Conservation (phyloP, 2,329 filamentous ascomycete genomes). For the Cladosporium oxysporum region DNA sequence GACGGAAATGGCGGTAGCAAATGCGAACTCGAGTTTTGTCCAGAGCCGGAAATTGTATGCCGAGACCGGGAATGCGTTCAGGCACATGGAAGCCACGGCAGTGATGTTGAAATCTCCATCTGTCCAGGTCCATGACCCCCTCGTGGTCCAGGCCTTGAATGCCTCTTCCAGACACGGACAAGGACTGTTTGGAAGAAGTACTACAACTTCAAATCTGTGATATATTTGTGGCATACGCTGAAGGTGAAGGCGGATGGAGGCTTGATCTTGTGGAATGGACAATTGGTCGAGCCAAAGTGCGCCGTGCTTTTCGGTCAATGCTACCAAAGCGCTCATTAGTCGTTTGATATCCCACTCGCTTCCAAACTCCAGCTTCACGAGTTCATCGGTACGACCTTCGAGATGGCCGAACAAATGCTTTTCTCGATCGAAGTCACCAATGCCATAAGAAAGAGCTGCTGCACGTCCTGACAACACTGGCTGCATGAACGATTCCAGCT, state of each 20-base stretch:
- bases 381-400: neutral
- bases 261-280: slow-evolving; percentile 3
- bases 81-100: neutral
- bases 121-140: neutral
- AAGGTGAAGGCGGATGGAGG: neutral
- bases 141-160: neutral
- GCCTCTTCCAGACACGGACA: slow-evolving; percentile 1
- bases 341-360: neutral
- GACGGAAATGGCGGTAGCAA: neutral
- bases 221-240: slow-evolving; percentile 6
- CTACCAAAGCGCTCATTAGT: neutral
- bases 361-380: neutral
- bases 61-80: slow-evolving; percentile 6
- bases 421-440: slow-evolving; percentile 5
- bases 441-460: slow-evolving; percentile 3
- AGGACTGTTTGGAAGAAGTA: neutral
- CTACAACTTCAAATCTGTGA: neutral
- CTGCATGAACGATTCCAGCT: neutral
- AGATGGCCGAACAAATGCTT: neutral
- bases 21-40: slow-evolving; percentile 9
- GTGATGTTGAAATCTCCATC: neutral
- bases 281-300: slow-evolving; percentile 7
- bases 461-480: neutral
- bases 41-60: slow-evolving; percentile 5
- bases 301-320: neutral